These are phyloP conservation scores for Ceratocystis variospora DNA, from an alignment of 2,329 filamentous ascomycete species.

Conservation along the genomic window DNA sequence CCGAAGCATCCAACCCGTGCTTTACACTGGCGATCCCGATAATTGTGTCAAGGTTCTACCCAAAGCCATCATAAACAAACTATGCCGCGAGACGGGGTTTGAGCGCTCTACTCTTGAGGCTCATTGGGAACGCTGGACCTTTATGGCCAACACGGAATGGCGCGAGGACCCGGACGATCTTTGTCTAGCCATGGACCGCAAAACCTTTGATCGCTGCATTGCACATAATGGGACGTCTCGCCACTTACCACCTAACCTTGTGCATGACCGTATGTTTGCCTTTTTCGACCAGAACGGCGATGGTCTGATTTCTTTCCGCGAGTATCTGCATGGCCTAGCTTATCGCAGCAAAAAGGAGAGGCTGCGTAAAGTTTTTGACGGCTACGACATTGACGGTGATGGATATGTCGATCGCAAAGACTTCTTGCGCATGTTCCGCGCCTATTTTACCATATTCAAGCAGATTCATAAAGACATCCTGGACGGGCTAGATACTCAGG, in stretches of 20 bases:
- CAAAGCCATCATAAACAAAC: slow-evolving; percentile 49
- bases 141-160: slow-evolving; percentile 79
- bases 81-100: slow-evolving; percentile 60
- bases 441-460: slow-evolving; percentile 82
- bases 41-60: slow-evolving; percentile 55
- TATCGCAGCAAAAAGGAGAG: slow-evolving; percentile 55
- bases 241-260: slow-evolving; percentile 68
- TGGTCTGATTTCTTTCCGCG: slow-evolving; percentile 77
- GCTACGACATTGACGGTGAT: slow-evolving; percentile 82
- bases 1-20: slow-evolving; percentile 65
- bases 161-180: slow-evolving; percentile 65
- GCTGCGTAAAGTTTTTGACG: slow-evolving; percentile 62
- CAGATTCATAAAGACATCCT: slow-evolving; percentile 78
- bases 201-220: slow-evolving; percentile 83
- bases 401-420: slow-evolving; percentile 75
- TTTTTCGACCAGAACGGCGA: slow-evolving; percentile 91
- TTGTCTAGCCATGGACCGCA: slow-evolving; percentile 72
- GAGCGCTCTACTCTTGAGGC: slow-evolving; percentile 82
- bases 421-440: slow-evolving; percentile 80
- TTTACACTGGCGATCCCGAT: slow-evolving; percentile 78
- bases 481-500: slow-evolving; percentile 62
- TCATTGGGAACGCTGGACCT: slow-evolving; percentile 93
- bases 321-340: slow-evolving; percentile 75
- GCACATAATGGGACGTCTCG: slow-evolving; percentile 71
- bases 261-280: slow-evolving; percentile 91